Conservation (phyloP, 2,329 filamentous ascomycete genomes). For the Alternaria arborescens region DNA sequence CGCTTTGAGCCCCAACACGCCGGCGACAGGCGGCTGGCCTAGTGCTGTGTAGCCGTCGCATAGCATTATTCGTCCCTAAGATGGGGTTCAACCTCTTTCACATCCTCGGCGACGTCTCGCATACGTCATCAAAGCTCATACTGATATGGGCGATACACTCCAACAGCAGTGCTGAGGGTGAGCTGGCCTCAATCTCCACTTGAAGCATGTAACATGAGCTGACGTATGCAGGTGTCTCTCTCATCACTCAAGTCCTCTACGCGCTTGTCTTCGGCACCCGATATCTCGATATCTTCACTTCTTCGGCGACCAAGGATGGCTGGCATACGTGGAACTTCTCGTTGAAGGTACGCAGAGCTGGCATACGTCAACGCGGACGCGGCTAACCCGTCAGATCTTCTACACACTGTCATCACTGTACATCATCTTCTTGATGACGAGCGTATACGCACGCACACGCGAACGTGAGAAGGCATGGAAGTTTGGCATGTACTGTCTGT, state of each 20-base stretch:
- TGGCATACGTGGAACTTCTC: conserved; percentile 67
- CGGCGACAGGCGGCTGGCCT: conserved; percentile 31
- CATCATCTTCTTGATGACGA: conserved; percentile 87
- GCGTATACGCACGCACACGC: conserved; percentile 83
- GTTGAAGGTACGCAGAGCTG: conserved; percentile 66
- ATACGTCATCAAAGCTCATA: conserved; percentile 87
- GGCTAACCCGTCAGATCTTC: conserved; percentile 64
- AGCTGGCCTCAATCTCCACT: neutral
- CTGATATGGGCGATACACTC: conserved; percentile 89
- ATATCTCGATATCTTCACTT: conserved; percentile 81
- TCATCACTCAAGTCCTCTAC: conserved; percentile 91
- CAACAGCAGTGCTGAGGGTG: conserved; percentile 86
- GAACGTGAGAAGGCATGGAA: conserved; percentile 96
- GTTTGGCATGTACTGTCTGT: conserved; percentile 75
- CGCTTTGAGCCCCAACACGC: conserved; percentile 9
- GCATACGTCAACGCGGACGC: neutral
- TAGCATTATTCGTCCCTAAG: conserved; percentile 11
- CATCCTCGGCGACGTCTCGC: conserved; percentile 82
- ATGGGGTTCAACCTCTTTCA: conserved; percentile 67
- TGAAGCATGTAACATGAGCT: conserved; percentile 4
- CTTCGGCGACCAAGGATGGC: conserved; percentile 50
- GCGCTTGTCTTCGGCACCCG: conserved; percentile 83
- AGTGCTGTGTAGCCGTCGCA: conserved; percentile 36
- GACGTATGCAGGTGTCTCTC: conserved; percentile 73
- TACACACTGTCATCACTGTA: conserved; percentile 87